A percentile compares a stretch with the other conserved stretches of the same genome.
Evolutionary conservation across 768 basidiomycete species (phyloP).

Genomic region (Pisolithus sp.): DNA sequence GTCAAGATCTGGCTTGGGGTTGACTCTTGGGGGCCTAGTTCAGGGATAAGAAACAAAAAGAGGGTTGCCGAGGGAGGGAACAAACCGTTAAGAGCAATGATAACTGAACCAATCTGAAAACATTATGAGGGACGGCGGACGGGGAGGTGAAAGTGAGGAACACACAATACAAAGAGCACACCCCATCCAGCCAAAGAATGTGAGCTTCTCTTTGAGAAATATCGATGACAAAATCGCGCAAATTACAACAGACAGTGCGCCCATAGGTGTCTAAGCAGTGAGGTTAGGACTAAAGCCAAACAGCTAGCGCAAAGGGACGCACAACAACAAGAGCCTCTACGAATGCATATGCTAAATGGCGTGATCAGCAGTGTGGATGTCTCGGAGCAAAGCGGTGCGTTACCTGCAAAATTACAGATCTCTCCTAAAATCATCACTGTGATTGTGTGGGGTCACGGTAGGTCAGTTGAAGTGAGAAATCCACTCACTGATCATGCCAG

Average conservation of each 20-base stretch:
- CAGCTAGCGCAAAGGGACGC: conserved; percentile 22
- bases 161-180: conserved; percentile 86
- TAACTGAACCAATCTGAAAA: conserved; percentile 68
- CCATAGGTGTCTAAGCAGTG: conserved; percentile 67
- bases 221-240: conserved; percentile 90
- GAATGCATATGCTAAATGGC: conserved; percentile 68
- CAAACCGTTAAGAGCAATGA: conserved; percentile 86
- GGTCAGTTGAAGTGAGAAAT: not conserved
- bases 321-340: conserved; percentile 90
- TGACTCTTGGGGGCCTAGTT: conserved; percentile 58
- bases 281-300: conserved; percentile 4
- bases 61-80: not conserved
- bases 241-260: conserved; percentile 92
- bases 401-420: conserved; percentile 80
- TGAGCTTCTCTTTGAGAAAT: conserved; percentile 88
- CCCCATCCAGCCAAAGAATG: conserved; percentile 96
- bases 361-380: conserved; percentile 8
- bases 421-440: conserved; percentile 90
- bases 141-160: conserved; percentile 3
- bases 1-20: conserved; percentile 61
- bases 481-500: conserved; percentile 79
- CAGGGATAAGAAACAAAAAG: not conserved
- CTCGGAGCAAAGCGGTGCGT: conserved; percentile 20
- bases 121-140: not conserved
- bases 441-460: not conserved